Evolutionary conservation across 345 rosid species (phyloP).

Genomic region (Combretum micranthum): DNA sequence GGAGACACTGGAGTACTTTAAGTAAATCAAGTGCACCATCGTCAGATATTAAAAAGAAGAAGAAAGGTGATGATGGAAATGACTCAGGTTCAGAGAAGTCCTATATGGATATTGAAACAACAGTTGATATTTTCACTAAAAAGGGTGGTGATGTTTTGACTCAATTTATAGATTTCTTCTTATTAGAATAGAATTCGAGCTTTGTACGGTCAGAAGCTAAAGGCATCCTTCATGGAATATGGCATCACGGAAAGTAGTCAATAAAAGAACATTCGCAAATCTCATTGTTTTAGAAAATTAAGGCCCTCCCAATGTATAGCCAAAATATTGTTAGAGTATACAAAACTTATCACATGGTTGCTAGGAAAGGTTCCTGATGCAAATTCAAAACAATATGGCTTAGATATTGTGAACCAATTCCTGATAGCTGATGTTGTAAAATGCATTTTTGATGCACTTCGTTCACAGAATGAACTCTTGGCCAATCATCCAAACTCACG

Average conservation of each 20-base stretch:
- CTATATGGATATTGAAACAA: slow-evolving; percentile 84
- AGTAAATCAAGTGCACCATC: slow-evolving; percentile 60
- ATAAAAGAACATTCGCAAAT: slow-evolving; percentile 70
- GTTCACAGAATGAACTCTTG: no score
- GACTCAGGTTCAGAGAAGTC: slow-evolving; percentile 79
- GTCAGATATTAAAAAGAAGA: slow-evolving; percentile 83
- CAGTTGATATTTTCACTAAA: slow-evolving; percentile 61
- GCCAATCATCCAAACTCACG: no score
- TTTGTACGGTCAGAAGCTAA: slow-evolving; percentile 88
- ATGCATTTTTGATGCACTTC: no score
- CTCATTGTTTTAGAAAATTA: slow-evolving; percentile 64
- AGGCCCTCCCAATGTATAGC: slow-evolving; percentile 76
- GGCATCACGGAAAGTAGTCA: slow-evolving; percentile 87
- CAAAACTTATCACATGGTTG: no score
- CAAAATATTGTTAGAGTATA: slow-evolving; percentile 91
- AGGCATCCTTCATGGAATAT: slow-evolving; percentile 79
- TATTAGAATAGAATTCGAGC: slow-evolving; percentile 93
- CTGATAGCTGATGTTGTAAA: no score
- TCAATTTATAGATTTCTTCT: slow-evolving; percentile 86
- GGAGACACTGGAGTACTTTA: slow-evolving; percentile 50
- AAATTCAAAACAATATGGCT: no score
- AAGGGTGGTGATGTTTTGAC: slow-evolving; percentile 67
- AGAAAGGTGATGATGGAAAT: slow-evolving; percentile 79
- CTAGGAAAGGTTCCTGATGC: no score
- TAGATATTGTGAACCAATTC: no score